Conservation (phyloP, 768 basidiomycete species). For the Suillus lakei region DNA sequence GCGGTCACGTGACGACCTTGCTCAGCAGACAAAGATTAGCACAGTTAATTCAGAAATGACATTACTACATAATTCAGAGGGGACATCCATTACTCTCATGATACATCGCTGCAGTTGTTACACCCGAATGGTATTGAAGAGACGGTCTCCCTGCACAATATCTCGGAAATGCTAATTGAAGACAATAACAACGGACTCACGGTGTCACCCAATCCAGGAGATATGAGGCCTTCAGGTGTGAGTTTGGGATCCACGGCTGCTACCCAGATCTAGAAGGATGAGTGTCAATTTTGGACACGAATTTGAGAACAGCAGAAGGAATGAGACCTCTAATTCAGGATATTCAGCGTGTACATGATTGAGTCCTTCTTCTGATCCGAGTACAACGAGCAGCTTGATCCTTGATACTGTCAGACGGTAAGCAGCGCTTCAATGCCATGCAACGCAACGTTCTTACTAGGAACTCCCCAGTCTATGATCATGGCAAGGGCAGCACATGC, state of each 20-base stretch:
- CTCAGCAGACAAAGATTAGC: background rate
- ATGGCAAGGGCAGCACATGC: slow-evolving; percentile 86
- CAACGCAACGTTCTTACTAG: slow-evolving; percentile 46
- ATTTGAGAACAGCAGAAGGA: background rate
- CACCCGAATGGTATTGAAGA: slow-evolving; percentile 73
- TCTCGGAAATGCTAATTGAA: slow-evolving; percentile 5
- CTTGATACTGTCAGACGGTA: slow-evolving; percentile 50
- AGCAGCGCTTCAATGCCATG: background rate
- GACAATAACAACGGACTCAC: slow-evolving; percentile 47
- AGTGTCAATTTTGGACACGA: slow-evolving; percentile 6
- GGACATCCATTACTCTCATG: background rate
- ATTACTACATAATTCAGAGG: slow-evolving; percentile 3
- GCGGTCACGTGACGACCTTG: slow-evolving; percentile 31
- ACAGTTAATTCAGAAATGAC: background rate
- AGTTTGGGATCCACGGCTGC: slow-evolving; percentile 79
- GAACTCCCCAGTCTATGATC: slow-evolving; percentile 84
- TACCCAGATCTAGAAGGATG: slow-evolving; percentile 72
- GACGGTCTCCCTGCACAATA: slow-evolving; percentile 71
- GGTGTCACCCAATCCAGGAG: slow-evolving; percentile 91
- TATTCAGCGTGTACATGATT: slow-evolving; percentile 62
- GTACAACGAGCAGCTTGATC: slow-evolving; percentile 82
- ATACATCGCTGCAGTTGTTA: slow-evolving; percentile 21
- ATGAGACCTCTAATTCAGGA: slow-evolving; percentile 78
- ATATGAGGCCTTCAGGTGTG: slow-evolving; percentile 78
- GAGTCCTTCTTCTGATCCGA: slow-evolving; percentile 80